Evolutionary conservation across 164 flowering plant species (phyloP).

Genomic region (Saururus chinensis): DNA sequence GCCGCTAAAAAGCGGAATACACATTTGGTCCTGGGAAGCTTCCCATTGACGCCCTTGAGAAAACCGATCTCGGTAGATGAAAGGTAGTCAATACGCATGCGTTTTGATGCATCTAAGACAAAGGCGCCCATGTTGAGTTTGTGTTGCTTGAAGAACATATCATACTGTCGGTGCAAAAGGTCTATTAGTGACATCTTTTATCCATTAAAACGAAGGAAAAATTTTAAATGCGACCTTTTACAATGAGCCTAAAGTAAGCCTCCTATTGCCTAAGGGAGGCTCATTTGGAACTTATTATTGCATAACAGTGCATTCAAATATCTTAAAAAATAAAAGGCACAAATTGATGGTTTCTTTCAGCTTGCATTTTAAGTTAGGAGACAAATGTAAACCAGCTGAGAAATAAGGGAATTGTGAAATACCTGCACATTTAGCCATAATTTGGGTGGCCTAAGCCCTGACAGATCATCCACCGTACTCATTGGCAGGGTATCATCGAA

Average conservation of each 20-base stretch:
- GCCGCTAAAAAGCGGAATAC: conserved; percentile 37
- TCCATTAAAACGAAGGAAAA: too few species aligned
- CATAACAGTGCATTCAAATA: too few species aligned
- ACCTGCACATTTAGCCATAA: conserved; percentile 86
- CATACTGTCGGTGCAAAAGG: conserved; percentile 36
- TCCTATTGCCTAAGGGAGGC: too few species aligned
- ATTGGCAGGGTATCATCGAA: conserved; percentile 39
- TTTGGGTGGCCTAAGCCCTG: conserved; percentile 18
- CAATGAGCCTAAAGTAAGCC: too few species aligned
- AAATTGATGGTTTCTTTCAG: too few species aligned
- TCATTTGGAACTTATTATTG: too few species aligned
- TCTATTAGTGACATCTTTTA: background rate
- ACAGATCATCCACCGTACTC: conserved; percentile 28
- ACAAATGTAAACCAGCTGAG: background rate
- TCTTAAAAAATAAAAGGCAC: background rate
- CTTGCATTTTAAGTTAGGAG: background rate
- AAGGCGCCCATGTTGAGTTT: conserved; percentile 21
- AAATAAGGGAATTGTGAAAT: background rate
- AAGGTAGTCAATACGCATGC: conserved; percentile 23
- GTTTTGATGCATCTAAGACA: conserved; percentile 16
- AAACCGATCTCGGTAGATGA: conserved; percentile 82
- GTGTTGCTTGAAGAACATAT: conserved; percentile 44
- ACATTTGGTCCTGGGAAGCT: conserved; percentile 41
- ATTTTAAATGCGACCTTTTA: too few species aligned
- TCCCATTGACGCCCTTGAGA: conserved; percentile 38